Evolutionary conservation across 225 moss, liverwort and hornwort genomes (phyloP), one percentile per base, ranked within the genome.

Genomic region (Pleurozium schreberi): DNA sequence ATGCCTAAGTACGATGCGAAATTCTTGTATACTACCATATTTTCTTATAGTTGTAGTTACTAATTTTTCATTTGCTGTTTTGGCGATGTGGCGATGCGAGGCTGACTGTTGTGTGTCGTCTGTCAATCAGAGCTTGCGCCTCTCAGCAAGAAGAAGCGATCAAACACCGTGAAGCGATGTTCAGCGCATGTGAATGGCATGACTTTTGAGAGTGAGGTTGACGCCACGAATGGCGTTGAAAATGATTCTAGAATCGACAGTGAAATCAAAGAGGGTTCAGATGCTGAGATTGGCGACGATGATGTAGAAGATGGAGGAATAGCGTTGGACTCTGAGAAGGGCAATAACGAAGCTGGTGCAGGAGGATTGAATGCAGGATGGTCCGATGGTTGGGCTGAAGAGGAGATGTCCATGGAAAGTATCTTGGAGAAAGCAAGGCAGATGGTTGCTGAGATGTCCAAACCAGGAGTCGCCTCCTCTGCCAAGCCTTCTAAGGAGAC

Each of bases 381-480:
- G 93, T 90, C 94, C 63, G 94, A 92, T 80, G 82, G 79, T 57
- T 92, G 92, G 90, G 82, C 89, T 82, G 92, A 86, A 65, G 94
- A 93, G 84, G 91, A 80, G 63, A 30, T 89, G 88, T 89, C 94
- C 78, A 91, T 93, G 93, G 90, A 93, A 47, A 90, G 85, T 55
- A 93, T 94, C 58, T 85, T 94, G 74, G 93, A 87, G 86, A 95
- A 93, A 91, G 94, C 93, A 58, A 92, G 94, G 86, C 89, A 89
- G 77, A 90, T 95, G 93, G 93, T 93, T 84, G 90, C 94, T 69
- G 91, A 89, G 59, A 84, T 93, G 90, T 91, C 92, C 47, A 90
- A 90, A 50, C 82, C 82, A 62, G 90, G 45, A 85, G 80, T 40
- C 67, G 73, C 62, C 62, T 76, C 69, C 84, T 84, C 93, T 80